phyloP scores from a whole-genome alignment of 1,139 yeast genomes.

The Scheffersomyces parashehatae region DNA sequence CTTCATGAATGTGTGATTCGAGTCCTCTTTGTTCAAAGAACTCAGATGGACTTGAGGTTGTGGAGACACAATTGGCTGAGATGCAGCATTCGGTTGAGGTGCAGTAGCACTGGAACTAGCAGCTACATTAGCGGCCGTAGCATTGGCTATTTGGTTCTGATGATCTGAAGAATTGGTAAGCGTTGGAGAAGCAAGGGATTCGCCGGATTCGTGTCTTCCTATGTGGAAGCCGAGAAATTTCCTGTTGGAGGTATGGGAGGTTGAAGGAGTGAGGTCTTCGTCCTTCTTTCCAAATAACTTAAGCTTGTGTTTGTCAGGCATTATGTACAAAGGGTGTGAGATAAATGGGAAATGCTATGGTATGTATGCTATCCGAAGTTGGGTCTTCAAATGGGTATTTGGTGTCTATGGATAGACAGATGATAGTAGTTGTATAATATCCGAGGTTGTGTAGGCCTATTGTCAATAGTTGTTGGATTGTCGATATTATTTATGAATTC shows the following conservation, averaged over 20 bases:
- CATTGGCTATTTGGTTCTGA: constrained; percentile 4
- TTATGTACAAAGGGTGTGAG: constrained; percentile 8
- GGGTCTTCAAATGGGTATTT: too few species aligned
- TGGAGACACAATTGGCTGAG: neutral
- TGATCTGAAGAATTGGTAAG: constrained; percentile 26
- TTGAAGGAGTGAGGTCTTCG: constrained; percentile 33
- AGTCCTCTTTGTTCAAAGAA: constrained; percentile 25
- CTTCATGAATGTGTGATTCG: constrained; percentile 32
- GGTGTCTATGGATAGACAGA: too few species aligned
- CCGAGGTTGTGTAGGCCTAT: too few species aligned
- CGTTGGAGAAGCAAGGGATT: constrained; percentile 35
- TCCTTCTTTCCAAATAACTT: constrained; percentile 30
- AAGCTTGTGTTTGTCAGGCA: constrained; percentile 52
- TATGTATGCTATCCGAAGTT: too few species aligned
- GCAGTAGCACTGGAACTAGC: neutral
- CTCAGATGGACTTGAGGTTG: constrained; percentile 10
- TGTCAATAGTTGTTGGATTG: too few species aligned
- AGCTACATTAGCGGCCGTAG: neutral
- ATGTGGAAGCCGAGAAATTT: constrained; percentile 40
- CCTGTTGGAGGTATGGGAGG: constrained; percentile 31
- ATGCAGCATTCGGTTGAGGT: neutral
- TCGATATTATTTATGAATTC: too few species aligned
- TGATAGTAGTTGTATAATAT: too few species aligned
- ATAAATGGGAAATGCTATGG: too few species aligned
- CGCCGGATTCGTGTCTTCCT: constrained; percentile 42